These are phyloP conservation scores for Calonectria honghensis DNA, from an alignment of 2,329 filamentous ascomycete genomes.

Conservation along the genomic window DNA sequence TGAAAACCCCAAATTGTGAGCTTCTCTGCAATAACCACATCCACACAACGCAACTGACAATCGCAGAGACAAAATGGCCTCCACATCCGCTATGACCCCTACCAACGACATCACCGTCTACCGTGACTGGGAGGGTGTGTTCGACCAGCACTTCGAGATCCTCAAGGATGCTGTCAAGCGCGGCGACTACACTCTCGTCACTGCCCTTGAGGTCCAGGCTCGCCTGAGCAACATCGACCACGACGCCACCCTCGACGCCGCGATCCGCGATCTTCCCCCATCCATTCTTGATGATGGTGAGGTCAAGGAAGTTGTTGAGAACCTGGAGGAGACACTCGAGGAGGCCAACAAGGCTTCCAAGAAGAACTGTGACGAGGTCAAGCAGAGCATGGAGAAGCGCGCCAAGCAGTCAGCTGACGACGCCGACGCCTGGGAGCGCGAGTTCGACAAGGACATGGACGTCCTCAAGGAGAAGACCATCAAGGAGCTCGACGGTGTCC, in stretches of 20 bases:
- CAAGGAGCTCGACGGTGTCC: background rate
- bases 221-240: background rate
- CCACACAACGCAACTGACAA: background rate
- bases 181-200: background rate
- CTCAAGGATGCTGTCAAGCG: constrained; percentile 9
- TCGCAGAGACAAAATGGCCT: background rate
- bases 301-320: background rate
- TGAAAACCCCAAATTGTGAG: background rate
- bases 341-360: background rate
- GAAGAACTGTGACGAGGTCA: background rate
- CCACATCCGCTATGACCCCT: constrained; percentile 12
- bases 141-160: background rate
- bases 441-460: background rate
- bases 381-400: background rate
- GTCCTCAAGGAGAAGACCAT: background rate
- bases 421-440: background rate
- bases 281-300: background rate
- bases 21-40: background rate
- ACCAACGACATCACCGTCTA: constrained; percentile 2
- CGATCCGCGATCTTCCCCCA: background rate
- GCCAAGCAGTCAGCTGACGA: background rate
- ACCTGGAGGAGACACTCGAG: background rate
- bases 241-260: background rate
- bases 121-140: constrained; percentile 8
- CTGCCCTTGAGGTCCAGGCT: constrained; percentile 6